These are phyloP conservation scores for Penicillium egyptiacum DNA, from an alignment of 495 filamentous ascomycete genomes.

Conservation along the genomic window DNA sequence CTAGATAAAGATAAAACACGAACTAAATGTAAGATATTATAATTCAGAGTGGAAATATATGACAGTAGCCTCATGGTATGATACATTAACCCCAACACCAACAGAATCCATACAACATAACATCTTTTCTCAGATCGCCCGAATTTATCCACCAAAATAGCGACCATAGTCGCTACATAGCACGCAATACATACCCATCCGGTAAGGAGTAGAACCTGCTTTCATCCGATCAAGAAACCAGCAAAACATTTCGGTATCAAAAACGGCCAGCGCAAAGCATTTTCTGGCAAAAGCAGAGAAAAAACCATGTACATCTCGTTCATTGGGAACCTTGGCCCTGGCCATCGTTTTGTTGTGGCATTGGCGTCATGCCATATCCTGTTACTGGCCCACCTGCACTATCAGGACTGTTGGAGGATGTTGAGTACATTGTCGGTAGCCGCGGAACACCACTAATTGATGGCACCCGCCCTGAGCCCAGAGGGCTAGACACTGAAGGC, in stretches of 20 bases:
- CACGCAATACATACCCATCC: not conserved
- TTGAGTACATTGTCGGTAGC: conserved; percentile 21
- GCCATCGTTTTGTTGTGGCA: conserved; percentile 16
- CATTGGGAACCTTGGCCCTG: conserved; percentile 13
- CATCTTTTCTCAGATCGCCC: not conserved
- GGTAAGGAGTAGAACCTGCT: not conserved
- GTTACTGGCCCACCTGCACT: conserved; percentile 17
- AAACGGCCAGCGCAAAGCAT: conserved; percentile 1
- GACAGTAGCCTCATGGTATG: not conserved
- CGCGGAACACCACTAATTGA: conserved; percentile 14
- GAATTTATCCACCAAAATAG: not conserved
- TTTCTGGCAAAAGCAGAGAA: not conserved
- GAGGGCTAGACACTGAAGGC: conserved; percentile 17
- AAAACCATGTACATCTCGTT: not conserved
- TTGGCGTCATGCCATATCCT: conserved; percentile 18
- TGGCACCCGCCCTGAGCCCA: conserved; percentile 13
- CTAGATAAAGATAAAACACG: not conserved
- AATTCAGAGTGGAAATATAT: conserved; percentile 11
- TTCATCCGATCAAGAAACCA: not conserved
- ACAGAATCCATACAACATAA: not conserved
- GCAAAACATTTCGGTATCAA: not conserved
- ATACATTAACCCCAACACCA: not conserved
- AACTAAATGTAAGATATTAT: not conserved
- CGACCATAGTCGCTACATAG: not conserved
- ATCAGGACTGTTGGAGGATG: conserved; percentile 20